Base-by-base conservation (phyloP, 192 early-diverging fungal species). In the Coemansia sp. region DNA sequence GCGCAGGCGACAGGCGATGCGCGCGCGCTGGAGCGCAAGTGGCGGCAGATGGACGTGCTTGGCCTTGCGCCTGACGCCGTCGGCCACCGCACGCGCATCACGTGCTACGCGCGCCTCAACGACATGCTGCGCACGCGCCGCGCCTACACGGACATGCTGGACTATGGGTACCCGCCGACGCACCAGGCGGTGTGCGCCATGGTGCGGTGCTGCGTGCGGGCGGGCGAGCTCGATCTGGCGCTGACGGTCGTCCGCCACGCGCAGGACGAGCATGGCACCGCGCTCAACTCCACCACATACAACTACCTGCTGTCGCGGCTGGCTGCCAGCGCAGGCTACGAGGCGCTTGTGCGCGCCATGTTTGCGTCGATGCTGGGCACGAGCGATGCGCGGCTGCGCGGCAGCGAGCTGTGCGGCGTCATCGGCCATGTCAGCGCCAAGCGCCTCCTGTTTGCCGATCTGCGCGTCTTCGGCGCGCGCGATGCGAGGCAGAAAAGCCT, bases 71-170 rank as follows among this genome's bases (percentile, higher is more conserved):
- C 76, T 9, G 63, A 73, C 33, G 63, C 60, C 9, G 23, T 21
- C 10, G 49, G 63, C 55, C 76, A 78, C 46, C 23, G 41, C 49
- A 53, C 59, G 21, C 76, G 76, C 20, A 64, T 78, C 1, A 23
- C 34, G 14, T 72, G 70, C 45, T 63, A 69, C 20, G 60, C 76
- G 41, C 43, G 26, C 52, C 9, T 11, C 7, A 67, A 72, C 38
- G 59, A 73, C 12, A 43, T 69, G 46, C 64, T 78, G 65, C 44
- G 62, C 57, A 78, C 76, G 38, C 70, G 76, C 14, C 62, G 76
- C 1, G 76, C 76, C 20, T 78, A 73, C 58, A 45, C 71, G 5
- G 76, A 78, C 38, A 72, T 78, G 76, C 60, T 78, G 24, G 71
- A 78, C 21, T 43, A 69, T 33, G 71, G 71, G 15, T 57, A 72